Conservation (phyloP, 169 alveolate genomes). For the Cryptosporidium canis region DNA sequence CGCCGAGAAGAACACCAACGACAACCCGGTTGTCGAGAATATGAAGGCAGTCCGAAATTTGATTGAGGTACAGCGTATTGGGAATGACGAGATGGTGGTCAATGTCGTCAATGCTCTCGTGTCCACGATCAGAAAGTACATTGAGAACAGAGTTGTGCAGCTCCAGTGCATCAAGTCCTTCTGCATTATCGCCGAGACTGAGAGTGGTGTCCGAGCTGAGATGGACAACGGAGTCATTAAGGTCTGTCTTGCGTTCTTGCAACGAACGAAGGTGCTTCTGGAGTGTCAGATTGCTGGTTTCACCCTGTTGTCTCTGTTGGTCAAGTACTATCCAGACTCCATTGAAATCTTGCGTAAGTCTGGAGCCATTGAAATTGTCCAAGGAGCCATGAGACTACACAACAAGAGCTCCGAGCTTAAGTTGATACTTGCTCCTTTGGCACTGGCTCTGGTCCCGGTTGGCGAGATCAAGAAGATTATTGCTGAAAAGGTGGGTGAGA, state of each 20-base stretch:
- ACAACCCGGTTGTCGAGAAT: conserved; percentile 65
- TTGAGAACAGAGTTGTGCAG: conserved; percentile 65
- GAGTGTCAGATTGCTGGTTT: conserved; percentile 72
- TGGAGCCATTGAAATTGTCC: conserved; percentile 73
- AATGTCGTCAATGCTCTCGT: conserved; percentile 62
- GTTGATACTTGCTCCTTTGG: conserved; percentile 85
- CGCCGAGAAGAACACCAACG: conserved; percentile 57
- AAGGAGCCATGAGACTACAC: conserved; percentile 88
- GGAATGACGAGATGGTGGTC: conserved; percentile 18
- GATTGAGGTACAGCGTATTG: conserved; percentile 39
- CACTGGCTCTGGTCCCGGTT: conserved; percentile 89
- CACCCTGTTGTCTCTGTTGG: conserved; percentile 32
- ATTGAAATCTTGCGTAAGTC: conserved; percentile 54
- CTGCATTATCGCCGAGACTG: conserved; percentile 44
- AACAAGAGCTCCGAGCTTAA: conserved; percentile 83
- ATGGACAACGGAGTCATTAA: conserved; percentile 62
- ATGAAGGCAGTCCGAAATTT: conserved; percentile 65
- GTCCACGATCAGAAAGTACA: conserved; percentile 50
- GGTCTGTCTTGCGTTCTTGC: conserved; percentile 65
- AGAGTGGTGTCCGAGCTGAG: conserved; percentile 49
- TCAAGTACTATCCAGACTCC: conserved; percentile 50
- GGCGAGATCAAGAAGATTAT: conserved; percentile 87
- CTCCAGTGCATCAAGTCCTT: conserved; percentile 55
- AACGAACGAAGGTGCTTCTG: conserved; percentile 50
- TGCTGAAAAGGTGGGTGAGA: conserved; percentile 82